Base-by-base conservation (phyloP, 1,284 basidiomycete species). In the Phaffia rhodozyma region DNA sequence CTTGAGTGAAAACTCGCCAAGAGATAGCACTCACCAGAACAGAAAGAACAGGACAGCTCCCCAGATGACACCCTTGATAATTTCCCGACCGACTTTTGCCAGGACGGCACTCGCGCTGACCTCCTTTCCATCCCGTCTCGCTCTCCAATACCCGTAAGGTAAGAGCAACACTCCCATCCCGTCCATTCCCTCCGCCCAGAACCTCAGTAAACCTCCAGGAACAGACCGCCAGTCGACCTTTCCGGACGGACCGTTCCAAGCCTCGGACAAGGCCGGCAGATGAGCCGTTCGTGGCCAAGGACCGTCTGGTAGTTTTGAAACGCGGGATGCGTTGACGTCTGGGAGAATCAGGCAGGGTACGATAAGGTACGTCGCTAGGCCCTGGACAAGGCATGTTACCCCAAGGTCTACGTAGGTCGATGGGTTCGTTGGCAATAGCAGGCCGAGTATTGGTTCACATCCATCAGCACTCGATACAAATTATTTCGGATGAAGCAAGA, bases 311-410 rank as follows among this genome's bases (percentile, higher is more conserved):
- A 57, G 55, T 7, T 55, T 48, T 9, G 55, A 50, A 21, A 51
- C 27, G 5, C 56, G 55, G 9, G 48, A 29, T 21, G 43, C 47
- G 6, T 27, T 25, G 29, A 63, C 55, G 55, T 63, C 61, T 9
- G 56, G 61, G 27, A 58, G 29, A 50, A 58, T 53, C 3, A 63
- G 55, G 16, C 43, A 53, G 7, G 62, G 57, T 27, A 63, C 62
- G 25, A 63, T 63, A 27, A 63, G 27, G 55, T 55, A 52, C 3
- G 48, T 58, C 34, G 57, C 52, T 9, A 62, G 38, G 9, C 64
- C 64, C 50, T 66, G 64, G 34, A 66, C 60, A 23, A 66, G 60
- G 29, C 60, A 62, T 9, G 64, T 66, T n/a, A 66, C 60, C 18
- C 60, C 64, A 30, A 61, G 60, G 30, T 66, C 64, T 63, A 47